Conservation (phyloP, 805 yeast species). For the Candida berthetii region DNA sequence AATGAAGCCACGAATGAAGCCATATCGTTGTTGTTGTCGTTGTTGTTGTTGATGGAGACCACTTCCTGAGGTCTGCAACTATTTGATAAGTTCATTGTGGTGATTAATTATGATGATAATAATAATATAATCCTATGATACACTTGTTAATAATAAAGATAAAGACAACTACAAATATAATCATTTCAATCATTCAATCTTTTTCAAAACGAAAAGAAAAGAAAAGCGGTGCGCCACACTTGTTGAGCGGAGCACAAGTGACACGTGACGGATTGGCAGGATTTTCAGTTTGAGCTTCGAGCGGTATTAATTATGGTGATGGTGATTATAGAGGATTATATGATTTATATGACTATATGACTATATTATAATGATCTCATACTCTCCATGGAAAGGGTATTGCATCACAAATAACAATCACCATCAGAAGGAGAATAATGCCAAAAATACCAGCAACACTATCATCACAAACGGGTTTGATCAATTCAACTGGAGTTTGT, state of each 20-base stretch:
- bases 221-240: not conserved
- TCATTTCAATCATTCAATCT: no score
- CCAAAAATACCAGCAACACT: not conserved
- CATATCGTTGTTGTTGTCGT: not conserved
- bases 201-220: no score
- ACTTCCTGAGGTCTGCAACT: not conserved
- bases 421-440: slow-evolving; percentile 1
- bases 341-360: no score
- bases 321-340: no score
- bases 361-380: not conserved
- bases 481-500: slow-evolving; percentile 34
- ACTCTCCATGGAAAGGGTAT: slow-evolving; percentile 13
- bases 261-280: no score
- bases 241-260: not conserved
- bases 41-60: not conserved
- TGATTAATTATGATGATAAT: no score
- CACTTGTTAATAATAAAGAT: no score
- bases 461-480: slow-evolving; percentile 36
- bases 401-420: slow-evolving; percentile 7
- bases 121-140: no score
- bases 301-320: no score
- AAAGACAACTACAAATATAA: no score
- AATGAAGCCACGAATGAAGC: no score
- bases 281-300: no score
- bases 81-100: not conserved